Evolutionary conservation across 139 green algal species (phyloP).

Genomic region (Ulvella scutata): DNA sequence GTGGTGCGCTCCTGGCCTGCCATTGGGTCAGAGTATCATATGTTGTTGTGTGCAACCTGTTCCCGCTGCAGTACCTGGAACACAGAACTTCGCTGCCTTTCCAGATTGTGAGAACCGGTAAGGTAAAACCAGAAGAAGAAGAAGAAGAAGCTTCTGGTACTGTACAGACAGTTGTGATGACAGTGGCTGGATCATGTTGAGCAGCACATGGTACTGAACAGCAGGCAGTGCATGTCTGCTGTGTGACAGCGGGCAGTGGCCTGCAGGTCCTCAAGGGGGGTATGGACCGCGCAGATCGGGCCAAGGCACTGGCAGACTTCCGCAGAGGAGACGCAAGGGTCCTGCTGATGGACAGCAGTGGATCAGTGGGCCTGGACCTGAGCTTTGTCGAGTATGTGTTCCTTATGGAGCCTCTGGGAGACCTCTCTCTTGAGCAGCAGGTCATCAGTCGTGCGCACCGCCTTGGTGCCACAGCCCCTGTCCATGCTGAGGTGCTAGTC

Average conservation of each 20-base stretch:
- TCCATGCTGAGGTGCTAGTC: slow-evolving; percentile 68
- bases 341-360: slow-evolving; percentile 66
- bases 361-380: slow-evolving; percentile 79
- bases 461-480: slow-evolving; percentile 55
- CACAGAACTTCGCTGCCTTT: no score
- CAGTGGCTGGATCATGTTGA: no score
- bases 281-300: slow-evolving; percentile 9
- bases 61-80: no score
- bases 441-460: slow-evolving; percentile 69
- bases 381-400: slow-evolving; percentile 73
- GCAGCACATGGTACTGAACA: no score
- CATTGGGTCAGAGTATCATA: no score
- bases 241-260: no score
- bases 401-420: slow-evolving; percentile 87
- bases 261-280: neutral
- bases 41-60: slow-evolving; percentile 2
- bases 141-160: no score
- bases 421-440: slow-evolving; percentile 55
- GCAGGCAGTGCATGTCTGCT: no score
- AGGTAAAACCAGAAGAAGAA: no score
- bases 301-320: slow-evolving; percentile 32
- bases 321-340: slow-evolving; percentile 27
- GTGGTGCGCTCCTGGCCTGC: slow-evolving; percentile 5
- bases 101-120: no score
- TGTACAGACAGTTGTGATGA: no score